Conservation (phyloP, 352 stramenopile genomes). For the Saprolegnia parasitica region DNA sequence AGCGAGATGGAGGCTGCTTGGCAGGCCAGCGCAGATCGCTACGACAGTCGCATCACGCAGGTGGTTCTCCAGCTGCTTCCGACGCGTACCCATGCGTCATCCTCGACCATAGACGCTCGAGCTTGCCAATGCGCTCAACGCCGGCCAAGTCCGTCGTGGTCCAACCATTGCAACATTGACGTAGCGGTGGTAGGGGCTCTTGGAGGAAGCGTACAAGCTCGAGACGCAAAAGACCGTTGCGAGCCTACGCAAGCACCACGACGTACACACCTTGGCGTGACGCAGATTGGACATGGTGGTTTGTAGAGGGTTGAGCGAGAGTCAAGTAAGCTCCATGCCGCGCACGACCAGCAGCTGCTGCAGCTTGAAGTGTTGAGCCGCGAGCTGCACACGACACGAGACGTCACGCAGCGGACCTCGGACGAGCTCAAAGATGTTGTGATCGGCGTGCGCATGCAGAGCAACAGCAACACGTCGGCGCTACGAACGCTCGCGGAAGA, state of each 20-base stretch:
- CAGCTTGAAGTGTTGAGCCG: neutral
- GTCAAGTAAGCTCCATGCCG: neutral
- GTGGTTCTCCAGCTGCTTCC: neutral
- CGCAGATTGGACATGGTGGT: neutral
- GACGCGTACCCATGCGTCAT: neutral
- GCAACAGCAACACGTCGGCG: slow-evolving; percentile 15
- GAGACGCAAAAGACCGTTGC: neutral
- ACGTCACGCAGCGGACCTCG: neutral
- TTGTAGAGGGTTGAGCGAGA: neutral
- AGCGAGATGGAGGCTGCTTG: neutral
- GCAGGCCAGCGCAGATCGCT: neutral
- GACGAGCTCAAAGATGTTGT: neutral
- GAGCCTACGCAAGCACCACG: neutral
- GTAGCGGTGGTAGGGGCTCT: neutral
- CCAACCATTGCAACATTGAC: neutral
- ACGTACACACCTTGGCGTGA: neutral
- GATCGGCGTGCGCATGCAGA: neutral
- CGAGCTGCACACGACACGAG: neutral
- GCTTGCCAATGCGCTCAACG: slow-evolving; percentile 8
- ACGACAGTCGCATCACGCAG: slow-evolving; percentile 7
- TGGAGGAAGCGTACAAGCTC: slow-evolving; percentile 18
- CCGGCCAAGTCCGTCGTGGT: neutral
- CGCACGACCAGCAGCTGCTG: neutral
- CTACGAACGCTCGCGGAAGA: slow-evolving; percentile 11
- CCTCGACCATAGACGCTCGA: slow-evolving; percentile 8